Evolutionary conservation across 164 flowering plant genomes (phyloP).

Genomic region (Euptelea pleiosperma): DNA sequence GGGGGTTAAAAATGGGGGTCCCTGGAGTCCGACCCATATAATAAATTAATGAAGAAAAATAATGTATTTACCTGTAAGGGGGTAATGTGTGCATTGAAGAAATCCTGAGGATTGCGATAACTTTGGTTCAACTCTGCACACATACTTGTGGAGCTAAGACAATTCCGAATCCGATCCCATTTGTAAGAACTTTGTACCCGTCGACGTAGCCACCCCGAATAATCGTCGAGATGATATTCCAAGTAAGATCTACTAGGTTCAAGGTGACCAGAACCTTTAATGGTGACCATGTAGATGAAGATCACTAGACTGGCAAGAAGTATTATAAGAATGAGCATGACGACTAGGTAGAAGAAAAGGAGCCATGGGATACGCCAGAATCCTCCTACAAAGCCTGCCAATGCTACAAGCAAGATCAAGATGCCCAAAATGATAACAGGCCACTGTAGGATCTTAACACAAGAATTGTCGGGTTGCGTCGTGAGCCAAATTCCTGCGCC

Average conservation of each 20-base stretch:
- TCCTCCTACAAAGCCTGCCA: conserved; percentile 75
- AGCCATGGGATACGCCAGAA: conserved; percentile 75
- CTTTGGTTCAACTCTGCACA: conserved; percentile 74
- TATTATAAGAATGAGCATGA: conserved; percentile 65
- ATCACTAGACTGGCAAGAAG: conserved; percentile 58
- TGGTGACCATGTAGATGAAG: conserved; percentile 72
- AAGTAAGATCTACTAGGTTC: conserved; percentile 73
- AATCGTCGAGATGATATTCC: conserved; percentile 76
- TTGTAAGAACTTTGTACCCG: conserved; percentile 64
- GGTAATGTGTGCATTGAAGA: conserved; percentile 67
- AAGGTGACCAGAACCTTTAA: conserved; percentile 60
- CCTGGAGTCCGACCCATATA: too few relatives aligned
- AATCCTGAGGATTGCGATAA: conserved; percentile 68
- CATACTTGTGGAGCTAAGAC: conserved; percentile 56
- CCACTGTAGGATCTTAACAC: conserved; percentile 85
- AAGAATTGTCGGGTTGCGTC: conserved; percentile 66
- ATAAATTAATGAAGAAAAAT: neutral
- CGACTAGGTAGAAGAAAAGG: conserved; percentile 61
- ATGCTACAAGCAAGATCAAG: conserved; percentile 52
- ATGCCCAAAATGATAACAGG: conserved; percentile 81
- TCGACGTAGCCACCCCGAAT: conserved; percentile 62
- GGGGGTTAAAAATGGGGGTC: too few relatives aligned
- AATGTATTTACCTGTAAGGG: conserved; percentile 70
- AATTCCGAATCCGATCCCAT: conserved; percentile 73
- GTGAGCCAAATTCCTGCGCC: conserved; percentile 89